These are phyloP conservation scores for Annulohypoxylon bovei DNA, from an alignment of 495 filamentous ascomycete species.

Conservation along the genomic window DNA sequence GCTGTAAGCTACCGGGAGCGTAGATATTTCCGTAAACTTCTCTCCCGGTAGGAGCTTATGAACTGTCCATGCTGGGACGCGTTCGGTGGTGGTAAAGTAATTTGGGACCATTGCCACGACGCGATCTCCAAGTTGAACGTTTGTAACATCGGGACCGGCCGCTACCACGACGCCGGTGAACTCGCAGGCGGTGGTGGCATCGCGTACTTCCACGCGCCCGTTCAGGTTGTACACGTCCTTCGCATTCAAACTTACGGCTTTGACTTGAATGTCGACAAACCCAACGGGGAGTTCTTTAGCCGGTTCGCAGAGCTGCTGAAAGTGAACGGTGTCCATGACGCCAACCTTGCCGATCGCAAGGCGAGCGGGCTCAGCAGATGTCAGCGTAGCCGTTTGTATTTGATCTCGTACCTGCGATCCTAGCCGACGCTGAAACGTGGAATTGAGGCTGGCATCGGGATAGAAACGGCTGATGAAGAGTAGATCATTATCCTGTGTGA, in stretches of 20 bases:
- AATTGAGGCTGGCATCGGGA: slow-evolving; percentile 38
- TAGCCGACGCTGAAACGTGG: slow-evolving; percentile 29
- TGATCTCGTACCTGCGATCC: neutral
- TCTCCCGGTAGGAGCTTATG: slow-evolving; percentile 41
- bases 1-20: slow-evolving; percentile 55
- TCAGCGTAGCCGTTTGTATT: slow-evolving; percentile 7
- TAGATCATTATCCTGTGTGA: slow-evolving; percentile 26
- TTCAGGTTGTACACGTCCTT: slow-evolving; percentile 41
- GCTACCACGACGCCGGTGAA: slow-evolving; percentile 27
- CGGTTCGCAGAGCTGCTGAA: slow-evolving; percentile 10
- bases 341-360: slow-evolving; percentile 28
- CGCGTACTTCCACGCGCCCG: slow-evolving; percentile 21
- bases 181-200: slow-evolving; percentile 8
- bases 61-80: slow-evolving; percentile 42
- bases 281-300: slow-evolving; percentile 2
- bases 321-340: slow-evolving; percentile 19
- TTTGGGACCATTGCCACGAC: slow-evolving; percentile 46
- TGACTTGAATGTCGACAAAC: slow-evolving; percentile 50
- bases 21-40: slow-evolving; percentile 30
- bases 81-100: slow-evolving; percentile 46
- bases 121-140: slow-evolving; percentile 48
- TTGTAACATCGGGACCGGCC: neutral
- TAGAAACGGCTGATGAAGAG: slow-evolving; percentile 46
- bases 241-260: slow-evolving; percentile 52
- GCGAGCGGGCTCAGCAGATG: slow-evolving; percentile 11